Evolutionary conservation across 2,329 filamentous ascomycete genomes (phyloP), one percentile per base, ranked within the genome.

Genomic region (Colletotrichum sp.): DNA sequence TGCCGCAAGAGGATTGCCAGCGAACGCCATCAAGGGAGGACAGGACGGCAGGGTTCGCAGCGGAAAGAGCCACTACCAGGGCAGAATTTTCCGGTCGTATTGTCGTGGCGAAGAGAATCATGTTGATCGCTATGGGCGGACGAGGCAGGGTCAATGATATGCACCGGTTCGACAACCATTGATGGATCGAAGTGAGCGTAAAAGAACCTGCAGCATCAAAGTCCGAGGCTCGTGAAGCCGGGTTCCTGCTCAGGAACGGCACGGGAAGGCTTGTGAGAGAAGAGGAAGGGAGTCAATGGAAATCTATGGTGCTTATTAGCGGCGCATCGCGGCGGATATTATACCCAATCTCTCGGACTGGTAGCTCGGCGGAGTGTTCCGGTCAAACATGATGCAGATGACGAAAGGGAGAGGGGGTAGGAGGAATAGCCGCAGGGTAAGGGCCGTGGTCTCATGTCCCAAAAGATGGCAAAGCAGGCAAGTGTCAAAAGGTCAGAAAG

Each of bases 31-130:
- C 58, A 64, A 62, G 60, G 60, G 71, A 36, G 48, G 30, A 38
- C 36, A 36, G 48, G 30, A 38, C 36, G 36, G 36, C 52, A 24
- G 48, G 26, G 28, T 43, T 52, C 8, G 32, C 24, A 28, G 13
- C 26, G 66, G n/a, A 55, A 70, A 43, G 30, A 21, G 32, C 71
- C 38, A 43, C 43, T 66, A 21, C 61, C 30, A 61, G 62, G 52
- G 43, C 55, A 28, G 34, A 75, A 67, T 62, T 72, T n/a, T 61
- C 62, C 68, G 62, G 56, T 67, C 24, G 55, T 71, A 62, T 73
- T 60, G 9, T 66, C 28, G 58, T 34, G 10, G 30, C 26, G 26
- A n/a, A 32, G 26, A n/a, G 16, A 28, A 28, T n/a, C 18, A 43
- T 68, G n/a, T 24, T 36, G 38, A 55, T 36, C 43, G 32, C 8